Evolutionary conservation across 495 filamentous ascomycete species (phyloP), one percentile per base, ranked within the genome.

Genomic region (Neurospora sp.): DNA sequence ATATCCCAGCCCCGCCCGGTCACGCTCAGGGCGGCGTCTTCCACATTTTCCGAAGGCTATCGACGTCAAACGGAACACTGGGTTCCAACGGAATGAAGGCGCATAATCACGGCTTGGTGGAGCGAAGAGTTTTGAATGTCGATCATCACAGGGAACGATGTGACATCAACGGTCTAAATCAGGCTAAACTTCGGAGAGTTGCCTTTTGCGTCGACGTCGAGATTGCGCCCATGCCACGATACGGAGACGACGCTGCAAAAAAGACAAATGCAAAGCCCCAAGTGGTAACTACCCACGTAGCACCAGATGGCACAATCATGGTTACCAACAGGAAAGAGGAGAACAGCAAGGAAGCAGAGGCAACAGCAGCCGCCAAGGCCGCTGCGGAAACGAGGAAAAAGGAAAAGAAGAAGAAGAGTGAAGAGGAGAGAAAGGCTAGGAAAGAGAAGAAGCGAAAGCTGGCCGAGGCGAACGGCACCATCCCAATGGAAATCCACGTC

Each of bases 161-260:
- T 78, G 86, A 87, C 18, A 88, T 98, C 37, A 85, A 88, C 38
- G 94, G 96, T 74, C 81, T 99, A 27, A 89, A 95, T 73, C 90
- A 91, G 73, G 87, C 87, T 20, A 97, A 96, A 74, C 81, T 99
- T 40, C 87, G 94, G 27, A 87, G 93, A 41, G 96, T 99, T 2
- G 92, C 94, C 2, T 99, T 99, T 76, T 97, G 92, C 75, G 96
- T 99, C 4, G 96, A 99, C 80, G 96, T 99, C 14, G 96, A 99
- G 82, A 96, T 99, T 77, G 94, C 96, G 53, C 85, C 83, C 35
- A 85, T 86, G 79, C 86, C 87, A 5, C 84, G 82, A 73, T 88
- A 91, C 74, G 78, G 72, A 27, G 87, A 89, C 10, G 86, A 77
- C 35, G 20, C 71, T 0, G 69, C 37, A 5, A 74, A 73, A 4